phyloP scores from a whole-genome alignment of 495 filamentous ascomycete species.

The Podospora fimiseda region DNA sequence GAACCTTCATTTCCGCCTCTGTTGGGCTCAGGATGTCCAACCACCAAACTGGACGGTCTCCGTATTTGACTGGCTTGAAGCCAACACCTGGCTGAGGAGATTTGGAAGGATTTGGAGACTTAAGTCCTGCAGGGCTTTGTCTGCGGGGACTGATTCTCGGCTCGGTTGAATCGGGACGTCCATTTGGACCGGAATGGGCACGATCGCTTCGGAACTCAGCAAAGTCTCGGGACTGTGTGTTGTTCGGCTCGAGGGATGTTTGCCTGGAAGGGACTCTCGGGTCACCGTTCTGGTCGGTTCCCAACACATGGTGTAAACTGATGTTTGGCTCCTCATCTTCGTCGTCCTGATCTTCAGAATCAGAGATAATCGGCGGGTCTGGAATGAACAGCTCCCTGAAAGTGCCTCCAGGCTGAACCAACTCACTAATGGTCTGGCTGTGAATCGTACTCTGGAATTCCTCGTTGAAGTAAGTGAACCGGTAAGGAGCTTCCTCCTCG shows the following conservation, averaged over 20 bases:
- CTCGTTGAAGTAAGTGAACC: constrained; percentile 98
- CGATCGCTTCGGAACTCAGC: constrained; percentile 15
- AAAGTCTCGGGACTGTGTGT: constrained; percentile 16
- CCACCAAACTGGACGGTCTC: constrained; percentile 92
- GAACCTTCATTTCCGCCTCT: constrained; percentile 83
- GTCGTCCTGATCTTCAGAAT: constrained; percentile 55
- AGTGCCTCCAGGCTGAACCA: constrained; percentile 73
- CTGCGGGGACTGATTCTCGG: background rate
- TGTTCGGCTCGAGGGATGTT: constrained; percentile 24
- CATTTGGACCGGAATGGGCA: background rate
- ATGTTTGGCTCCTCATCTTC: constrained; percentile 40
- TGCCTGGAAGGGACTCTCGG: constrained; percentile 29
- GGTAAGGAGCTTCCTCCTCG: constrained; percentile 85
- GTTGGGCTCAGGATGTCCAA: constrained; percentile 87
- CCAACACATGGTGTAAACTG: constrained; percentile 19
- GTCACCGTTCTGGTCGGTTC: constrained; percentile 21
- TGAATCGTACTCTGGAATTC: constrained; percentile 92
- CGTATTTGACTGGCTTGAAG: constrained; percentile 59
- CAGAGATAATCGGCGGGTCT: constrained; percentile 46
- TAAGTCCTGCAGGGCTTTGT: constrained; percentile 1
- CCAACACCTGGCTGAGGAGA: constrained; percentile 25
- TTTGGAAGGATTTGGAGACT: constrained; percentile 20
- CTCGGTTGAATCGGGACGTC: constrained; percentile 8
- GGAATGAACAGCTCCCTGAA: constrained; percentile 78
- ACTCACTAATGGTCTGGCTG: constrained; percentile 86